phyloP scores from a whole-genome alignment of 768 basidiomycete genomes.

The Crassisporium funariophilum region DNA sequence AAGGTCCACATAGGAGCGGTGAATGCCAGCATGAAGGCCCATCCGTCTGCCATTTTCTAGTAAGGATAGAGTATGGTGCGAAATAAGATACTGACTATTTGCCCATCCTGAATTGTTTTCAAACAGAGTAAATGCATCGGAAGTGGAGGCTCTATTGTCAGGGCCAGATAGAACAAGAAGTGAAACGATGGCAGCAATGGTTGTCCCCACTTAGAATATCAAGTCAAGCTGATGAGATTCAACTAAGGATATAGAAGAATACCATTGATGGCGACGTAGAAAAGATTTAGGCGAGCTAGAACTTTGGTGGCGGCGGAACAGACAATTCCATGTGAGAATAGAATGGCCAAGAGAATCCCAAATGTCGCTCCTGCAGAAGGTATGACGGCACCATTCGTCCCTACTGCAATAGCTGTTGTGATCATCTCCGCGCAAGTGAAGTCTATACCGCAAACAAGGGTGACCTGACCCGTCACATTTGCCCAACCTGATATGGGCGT shows the following conservation, averaged over 20 bases:
- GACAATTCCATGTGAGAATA: constrained; percentile 68
- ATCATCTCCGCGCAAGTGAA: constrained; percentile 83
- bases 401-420: constrained; percentile 66
- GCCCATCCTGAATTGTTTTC: constrained; percentile 75
- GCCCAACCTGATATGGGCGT: too few species aligned
- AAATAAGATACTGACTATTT: constrained; percentile 45
- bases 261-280: constrained; percentile 70
- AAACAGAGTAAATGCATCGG: constrained; percentile 66
- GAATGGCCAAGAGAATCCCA: constrained; percentile 64
- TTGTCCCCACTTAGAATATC: constrained; percentile 75
- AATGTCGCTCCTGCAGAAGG: constrained; percentile 65
- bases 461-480: constrained; percentile 66
- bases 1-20: constrained; percentile 81
- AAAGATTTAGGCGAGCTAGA: constrained; percentile 68
- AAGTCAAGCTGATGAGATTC: too few species aligned
- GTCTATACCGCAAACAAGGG: constrained; percentile 75
- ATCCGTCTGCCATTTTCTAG: constrained; percentile 50
- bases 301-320: constrained; percentile 70
- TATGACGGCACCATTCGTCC: constrained; percentile 51
- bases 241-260: too few species aligned
- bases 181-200: constrained; percentile 60
- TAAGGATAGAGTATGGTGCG: not conserved
- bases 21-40: constrained; percentile 74
- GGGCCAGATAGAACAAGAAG: constrained; percentile 62
- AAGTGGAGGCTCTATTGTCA: constrained; percentile 60